phyloP scores from a whole-genome alignment of 2,329 filamentous ascomycete species.

The Hypoxylon sp. region DNA sequence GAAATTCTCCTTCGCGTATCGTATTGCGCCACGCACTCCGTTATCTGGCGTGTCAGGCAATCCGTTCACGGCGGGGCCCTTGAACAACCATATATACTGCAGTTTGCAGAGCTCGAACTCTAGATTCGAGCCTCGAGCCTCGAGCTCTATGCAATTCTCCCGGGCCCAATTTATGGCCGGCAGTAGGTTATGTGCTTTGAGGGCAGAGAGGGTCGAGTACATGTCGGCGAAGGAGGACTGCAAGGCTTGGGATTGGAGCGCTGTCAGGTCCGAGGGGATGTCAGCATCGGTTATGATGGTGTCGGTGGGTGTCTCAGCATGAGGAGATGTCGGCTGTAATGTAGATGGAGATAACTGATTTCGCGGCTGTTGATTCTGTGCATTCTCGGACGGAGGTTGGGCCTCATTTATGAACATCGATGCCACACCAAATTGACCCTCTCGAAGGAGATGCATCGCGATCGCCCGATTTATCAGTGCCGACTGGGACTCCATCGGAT shows the following conservation, averaged over 20 bases:
- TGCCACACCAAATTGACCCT: constrained; percentile 92
- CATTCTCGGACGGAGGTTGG: constrained; percentile 52
- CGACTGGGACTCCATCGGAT: constrained; percentile 82
- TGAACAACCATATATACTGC: constrained; percentile 91
- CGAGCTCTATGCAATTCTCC: constrained; percentile 77
- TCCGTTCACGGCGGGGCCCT: constrained; percentile 69
- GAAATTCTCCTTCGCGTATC: constrained; percentile 84
- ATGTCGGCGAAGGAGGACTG: constrained; percentile 87
- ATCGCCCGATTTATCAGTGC: constrained; percentile 91
- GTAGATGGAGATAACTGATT: constrained; percentile 51
- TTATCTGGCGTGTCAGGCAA: constrained; percentile 66
- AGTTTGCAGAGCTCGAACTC: constrained; percentile 95
- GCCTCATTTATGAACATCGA: constrained; percentile 86
- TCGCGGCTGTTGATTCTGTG: constrained; percentile 15
- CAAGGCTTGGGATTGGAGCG: constrained; percentile 76
- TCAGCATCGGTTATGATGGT: constrained; percentile 52
- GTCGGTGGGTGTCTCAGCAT: constrained; percentile 44
- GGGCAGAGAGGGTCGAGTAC: constrained; percentile 87
- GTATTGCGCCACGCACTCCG: constrained; percentile 75
- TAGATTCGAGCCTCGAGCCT: constrained; percentile 88
- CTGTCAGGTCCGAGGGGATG: constrained; percentile 65
- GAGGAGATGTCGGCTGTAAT: constrained; percentile 30
- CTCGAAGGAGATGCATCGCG: constrained; percentile 94
- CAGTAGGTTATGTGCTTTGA: constrained; percentile 80
- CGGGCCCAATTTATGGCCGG: constrained; percentile 92